These are phyloP conservation scores for Botrytis fragariae DNA, from an alignment of 2,329 filamentous ascomycete species.

Conservation along the genomic window DNA sequence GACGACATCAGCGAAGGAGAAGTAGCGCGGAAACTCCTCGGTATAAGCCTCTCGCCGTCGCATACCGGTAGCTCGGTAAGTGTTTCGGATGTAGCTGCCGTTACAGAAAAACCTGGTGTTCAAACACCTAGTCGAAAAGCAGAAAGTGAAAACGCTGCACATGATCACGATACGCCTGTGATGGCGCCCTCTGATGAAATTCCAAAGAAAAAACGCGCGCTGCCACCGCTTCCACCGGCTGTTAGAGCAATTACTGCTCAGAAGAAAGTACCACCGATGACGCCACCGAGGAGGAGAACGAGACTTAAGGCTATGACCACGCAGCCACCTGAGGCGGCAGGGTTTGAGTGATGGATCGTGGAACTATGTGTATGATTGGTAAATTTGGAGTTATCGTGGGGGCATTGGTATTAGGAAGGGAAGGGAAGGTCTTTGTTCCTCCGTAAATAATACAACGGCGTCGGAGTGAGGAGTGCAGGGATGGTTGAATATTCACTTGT, in stretches of 20 bases:
- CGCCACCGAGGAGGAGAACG: constrained; percentile 38
- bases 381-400: constrained; percentile 7
- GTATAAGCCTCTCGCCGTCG: constrained; percentile 65
- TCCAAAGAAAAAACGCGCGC: constrained; percentile 27
- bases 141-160: constrained; percentile 33
- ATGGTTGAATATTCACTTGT: neutral
- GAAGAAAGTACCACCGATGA: constrained; percentile 38
- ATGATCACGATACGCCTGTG: constrained; percentile 30
- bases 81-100: constrained; percentile 73
- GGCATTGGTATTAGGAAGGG: neutral
- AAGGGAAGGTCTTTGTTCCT: neutral
- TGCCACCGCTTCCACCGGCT: constrained; percentile 33
- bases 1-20: constrained; percentile 43
- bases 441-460: constrained; percentile 6
- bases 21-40: constrained; percentile 60
- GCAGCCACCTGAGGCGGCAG: constrained; percentile 15
- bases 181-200: constrained; percentile 22
- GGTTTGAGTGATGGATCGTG: constrained; percentile 4
- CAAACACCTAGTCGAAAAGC: constrained; percentile 70
- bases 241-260: constrained; percentile 27
- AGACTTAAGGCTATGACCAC: constrained; percentile 31
- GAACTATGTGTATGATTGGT: neutral
- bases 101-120: constrained; percentile 78
- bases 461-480: constrained; percentile 5
- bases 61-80: constrained; percentile 72